These are phyloP conservation scores for Bryoglossum gracile DNA, from an alignment of 495 filamentous ascomycete genomes.

Conservation along the genomic window DNA sequence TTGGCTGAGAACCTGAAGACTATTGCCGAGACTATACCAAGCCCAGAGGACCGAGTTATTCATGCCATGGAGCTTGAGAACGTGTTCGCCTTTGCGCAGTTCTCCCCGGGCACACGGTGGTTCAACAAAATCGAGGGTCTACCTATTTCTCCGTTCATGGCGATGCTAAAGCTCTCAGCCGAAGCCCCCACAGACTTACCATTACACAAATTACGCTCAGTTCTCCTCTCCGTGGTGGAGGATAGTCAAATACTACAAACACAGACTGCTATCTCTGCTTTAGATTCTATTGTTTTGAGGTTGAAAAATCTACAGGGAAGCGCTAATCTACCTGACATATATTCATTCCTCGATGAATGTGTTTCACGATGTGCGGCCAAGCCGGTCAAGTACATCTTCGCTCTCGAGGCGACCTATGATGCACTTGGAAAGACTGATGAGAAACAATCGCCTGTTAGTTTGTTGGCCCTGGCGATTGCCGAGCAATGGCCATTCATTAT, in stretches of 20 bases:
- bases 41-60: slow-evolving; percentile 43
- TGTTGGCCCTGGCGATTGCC: slow-evolving; percentile 53
- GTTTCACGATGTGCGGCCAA: slow-evolving; percentile 58
- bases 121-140: slow-evolving; percentile 47
- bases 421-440: slow-evolving; percentile 21
- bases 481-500: slow-evolving; percentile 73
- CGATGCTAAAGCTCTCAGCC: slow-evolving; percentile 47
- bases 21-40: slow-evolving; percentile 34
- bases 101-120: slow-evolving; percentile 78
- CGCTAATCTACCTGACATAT: slow-evolving; percentile 28
- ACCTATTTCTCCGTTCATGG: slow-evolving; percentile 56
- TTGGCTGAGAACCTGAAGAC: slow-evolving; percentile 57
- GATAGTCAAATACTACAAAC: slow-evolving; percentile 44
- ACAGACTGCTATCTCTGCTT: slow-evolving; percentile 32
- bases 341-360: slow-evolving; percentile 75
- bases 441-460: slow-evolving; percentile 32
- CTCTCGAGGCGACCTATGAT: slow-evolving; percentile 25
- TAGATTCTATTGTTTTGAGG: slow-evolving; percentile 47
- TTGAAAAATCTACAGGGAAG: slow-evolving; percentile 29
- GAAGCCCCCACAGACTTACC: slow-evolving; percentile 36
- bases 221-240: slow-evolving; percentile 41
- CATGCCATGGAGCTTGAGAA: slow-evolving; percentile 64
- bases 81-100: slow-evolving; percentile 65
- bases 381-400: slow-evolving; percentile 67
- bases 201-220: slow-evolving; percentile 33